Percentiles rank a stretch among this genome's conserved stretches.
Conservation (phyloP, 2,329 filamentous ascomycete species). For the Tolypocladium pustulatum region DNA sequence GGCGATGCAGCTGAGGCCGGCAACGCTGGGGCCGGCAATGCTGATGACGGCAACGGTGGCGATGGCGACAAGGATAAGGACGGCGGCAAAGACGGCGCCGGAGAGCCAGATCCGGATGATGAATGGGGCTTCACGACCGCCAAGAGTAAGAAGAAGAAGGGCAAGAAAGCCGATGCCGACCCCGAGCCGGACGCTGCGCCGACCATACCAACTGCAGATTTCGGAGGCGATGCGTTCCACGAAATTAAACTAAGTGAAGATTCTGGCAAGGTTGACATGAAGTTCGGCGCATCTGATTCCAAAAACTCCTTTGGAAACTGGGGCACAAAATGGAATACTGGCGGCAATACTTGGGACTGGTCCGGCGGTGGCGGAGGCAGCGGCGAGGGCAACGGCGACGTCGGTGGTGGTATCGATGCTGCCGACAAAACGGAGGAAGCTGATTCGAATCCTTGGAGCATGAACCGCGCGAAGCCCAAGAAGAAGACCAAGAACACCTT, state of each 20-base stretch:
- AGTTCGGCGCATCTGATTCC: slow-evolving; percentile 35
- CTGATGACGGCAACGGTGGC: slow-evolving; percentile 1
- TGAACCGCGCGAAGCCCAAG: slow-evolving; percentile 37
- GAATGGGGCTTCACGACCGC: slow-evolving; percentile 18
- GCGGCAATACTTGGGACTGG: slow-evolving; percentile 36
- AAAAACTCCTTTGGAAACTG: slow-evolving; percentile 44
- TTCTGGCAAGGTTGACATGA: slow-evolving; percentile 42
- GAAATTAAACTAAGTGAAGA: slow-evolving; percentile 58
- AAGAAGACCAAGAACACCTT: slow-evolving; percentile 36
- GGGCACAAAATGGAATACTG: slow-evolving; percentile 50
- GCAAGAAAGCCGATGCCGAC: slow-evolving; percentile 13
- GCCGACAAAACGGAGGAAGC: slow-evolving; percentile 30
- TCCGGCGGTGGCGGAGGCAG: slow-evolving; percentile 18
- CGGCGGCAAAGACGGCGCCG: slow-evolving; percentile 22
- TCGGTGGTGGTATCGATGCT: slow-evolving; percentile 17
- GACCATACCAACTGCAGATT: slow-evolving; percentile 20
- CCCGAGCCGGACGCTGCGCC: slow-evolving; percentile 17
- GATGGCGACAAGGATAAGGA: slow-evolving; percentile 5
- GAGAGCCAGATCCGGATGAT: slow-evolving; percentile 26
- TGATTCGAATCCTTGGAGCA: slow-evolving; percentile 39
- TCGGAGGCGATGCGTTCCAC: slow-evolving; percentile 45
- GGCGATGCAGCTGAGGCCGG: slow-evolving; percentile 1
- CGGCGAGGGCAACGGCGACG: slow-evolving; percentile 12
- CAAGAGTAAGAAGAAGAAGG: slow-evolving; percentile 31
- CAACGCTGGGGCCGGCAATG: too few species aligned